Conservation (phyloP, 129 eudicot genomes). For the Lactuca saligna region DNA sequence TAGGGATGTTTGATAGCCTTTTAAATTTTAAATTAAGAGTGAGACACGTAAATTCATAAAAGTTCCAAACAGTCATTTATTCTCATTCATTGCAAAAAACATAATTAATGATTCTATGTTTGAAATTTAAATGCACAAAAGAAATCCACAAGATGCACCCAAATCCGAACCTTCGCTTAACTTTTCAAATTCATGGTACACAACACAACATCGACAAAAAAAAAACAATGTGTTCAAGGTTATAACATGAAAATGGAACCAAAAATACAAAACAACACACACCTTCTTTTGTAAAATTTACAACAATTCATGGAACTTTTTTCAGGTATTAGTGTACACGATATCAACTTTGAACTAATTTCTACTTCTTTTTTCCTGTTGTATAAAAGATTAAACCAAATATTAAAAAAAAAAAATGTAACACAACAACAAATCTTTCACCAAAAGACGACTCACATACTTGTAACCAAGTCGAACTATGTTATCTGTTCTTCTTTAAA, state of each 20-base stretch:
- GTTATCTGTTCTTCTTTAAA: constrained; percentile 77
- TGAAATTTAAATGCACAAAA: neutral
- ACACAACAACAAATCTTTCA: constrained; percentile 21
- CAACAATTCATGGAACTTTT: constrained; percentile 22
- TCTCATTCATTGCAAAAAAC: neutral
- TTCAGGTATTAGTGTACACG: constrained; percentile 25
- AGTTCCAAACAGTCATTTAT: neutral
- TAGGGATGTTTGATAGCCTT: too few relatives aligned
- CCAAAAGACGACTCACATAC: constrained; percentile 5
- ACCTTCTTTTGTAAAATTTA: constrained; percentile 26
- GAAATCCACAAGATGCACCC: constrained; percentile 16
- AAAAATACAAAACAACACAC: constrained; percentile 25
- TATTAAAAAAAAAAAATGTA: constrained; percentile 4
- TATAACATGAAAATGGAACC: neutral
- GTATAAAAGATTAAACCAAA: constrained; percentile 23
- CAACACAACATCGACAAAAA: constrained; percentile 18
- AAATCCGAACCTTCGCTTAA: constrained; percentile 26
- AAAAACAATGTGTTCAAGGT: constrained; percentile 20
- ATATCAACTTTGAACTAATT: constrained; percentile 29
- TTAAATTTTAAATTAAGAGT: too few relatives aligned
- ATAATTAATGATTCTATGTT: neutral
- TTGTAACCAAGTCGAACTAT: constrained; percentile 19
- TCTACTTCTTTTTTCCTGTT: constrained; percentile 29
- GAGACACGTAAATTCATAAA: too few relatives aligned
- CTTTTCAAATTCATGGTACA: constrained; percentile 30